Evolutionary conservation across 2,329 filamentous ascomycete species (phyloP), one percentile per base, ranked within the genome.

Genomic region (Penicillium sp.): DNA sequence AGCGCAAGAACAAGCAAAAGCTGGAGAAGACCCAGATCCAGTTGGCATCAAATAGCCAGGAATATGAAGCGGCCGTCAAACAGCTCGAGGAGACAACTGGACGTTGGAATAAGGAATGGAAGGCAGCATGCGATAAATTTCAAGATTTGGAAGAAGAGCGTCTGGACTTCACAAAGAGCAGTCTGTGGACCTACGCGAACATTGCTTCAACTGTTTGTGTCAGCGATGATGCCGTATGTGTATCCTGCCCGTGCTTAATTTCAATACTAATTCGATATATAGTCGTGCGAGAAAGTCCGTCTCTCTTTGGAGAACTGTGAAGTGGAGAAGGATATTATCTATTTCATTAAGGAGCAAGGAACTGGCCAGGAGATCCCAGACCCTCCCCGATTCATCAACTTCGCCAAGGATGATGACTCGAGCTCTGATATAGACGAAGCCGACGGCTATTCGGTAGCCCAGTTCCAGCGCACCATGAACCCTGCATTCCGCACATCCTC

Each of bases 21-120:
- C 83, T 99, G 42, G 94, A 99, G 75, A 99, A 99, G 82, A 97
- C 94, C 1, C 94, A 99, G 73, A 94, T 97, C 66, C 95, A 92
- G 68, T 83, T 99, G 57, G 92, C 92, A 0, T 87, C 87, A 8
- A 92, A 92, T 58, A 97, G 95, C 75, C 87, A 86, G 43, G 94
- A 97, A 67, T 99, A 99, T 71, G 93, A 99, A 74, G 85, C 85
- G 50, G 92, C 94, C 0, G 89, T 99, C 57, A 97, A 97, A 74
- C 82, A 90, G 1, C 82, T 99, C 5, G 93, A 99, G 70, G 94
- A 97, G 65, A 99, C 94, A 0, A 99, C 94, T 0, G 89, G 86
- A 5, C 84, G 93, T 53, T 99, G 94, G 94, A 99, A 99, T 71
- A 85, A 93, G 67, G 94, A 99, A 73, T 99, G 94, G 94, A 99